Percentiles rank a stretch among this genome's conserved stretches.
These are phyloP conservation scores for Suillus paluster DNA, from an alignment of 768 basidiomycete species.

Conservation along the genomic window DNA sequence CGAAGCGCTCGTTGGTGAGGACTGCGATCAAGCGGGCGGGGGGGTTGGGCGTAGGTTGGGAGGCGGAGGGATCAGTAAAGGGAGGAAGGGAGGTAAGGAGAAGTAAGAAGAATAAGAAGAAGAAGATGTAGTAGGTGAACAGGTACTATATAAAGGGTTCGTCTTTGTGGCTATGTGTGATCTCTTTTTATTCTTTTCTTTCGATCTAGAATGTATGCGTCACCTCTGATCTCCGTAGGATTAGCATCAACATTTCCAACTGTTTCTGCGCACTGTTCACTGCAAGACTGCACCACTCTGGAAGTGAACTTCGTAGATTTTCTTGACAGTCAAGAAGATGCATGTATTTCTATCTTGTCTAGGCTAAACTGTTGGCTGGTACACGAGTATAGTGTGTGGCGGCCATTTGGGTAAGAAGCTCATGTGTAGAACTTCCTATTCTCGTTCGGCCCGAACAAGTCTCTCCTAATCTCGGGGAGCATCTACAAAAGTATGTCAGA, in stretches of 20 bases:
- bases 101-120: conserved; percentile 26
- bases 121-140: not conserved
- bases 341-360: not conserved
- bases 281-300: not conserved
- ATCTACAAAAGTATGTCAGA: conserved; percentile 57
- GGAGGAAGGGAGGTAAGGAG: not conserved
- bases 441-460: conserved; percentile 87
- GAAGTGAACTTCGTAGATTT: not conserved
- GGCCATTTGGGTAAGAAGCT: not conserved
- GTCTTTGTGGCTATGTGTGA: not conserved
- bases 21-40: conserved; percentile 57
- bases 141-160: not conserved
- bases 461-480: conserved; percentile 91
- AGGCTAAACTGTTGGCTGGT: no score
- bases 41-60: conserved; percentile 30
- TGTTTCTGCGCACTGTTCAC: no score
- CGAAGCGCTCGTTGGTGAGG: conserved; percentile 65
- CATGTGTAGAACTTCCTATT: conserved; percentile 92
- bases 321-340: not conserved
- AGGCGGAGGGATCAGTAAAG: conserved; percentile 11
- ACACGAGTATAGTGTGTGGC: not conserved
- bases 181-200: not conserved
- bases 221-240: no score
- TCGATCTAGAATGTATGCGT: not conserved
- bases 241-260: no score